Conservation (phyloP, 2,329 filamentous ascomycete genomes). For the Fusarium agapanthi region DNA sequence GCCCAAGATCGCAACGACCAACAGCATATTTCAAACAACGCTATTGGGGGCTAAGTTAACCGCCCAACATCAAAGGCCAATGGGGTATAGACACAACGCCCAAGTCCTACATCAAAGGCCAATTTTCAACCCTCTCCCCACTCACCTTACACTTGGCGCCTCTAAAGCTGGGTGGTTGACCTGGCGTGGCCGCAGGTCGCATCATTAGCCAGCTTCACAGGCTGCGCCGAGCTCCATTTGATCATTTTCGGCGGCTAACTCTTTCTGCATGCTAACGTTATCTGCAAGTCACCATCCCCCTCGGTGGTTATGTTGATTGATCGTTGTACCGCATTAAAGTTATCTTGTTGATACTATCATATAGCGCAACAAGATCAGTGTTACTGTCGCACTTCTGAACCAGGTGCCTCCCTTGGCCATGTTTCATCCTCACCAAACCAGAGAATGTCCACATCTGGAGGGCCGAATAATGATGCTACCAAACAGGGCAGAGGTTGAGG, state of each 20-base stretch:
- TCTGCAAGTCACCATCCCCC: rapidly evolving
- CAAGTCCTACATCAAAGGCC: neutral
- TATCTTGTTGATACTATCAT: neutral
- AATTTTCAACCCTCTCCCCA: neutral
- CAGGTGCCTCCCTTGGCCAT: neutral
- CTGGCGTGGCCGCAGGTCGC: neutral
- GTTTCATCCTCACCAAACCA: neutral
- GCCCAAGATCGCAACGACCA: neutral
- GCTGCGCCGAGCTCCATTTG: neutral
- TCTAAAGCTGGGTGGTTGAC: neutral
- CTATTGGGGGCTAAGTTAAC: neutral
- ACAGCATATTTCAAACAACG: neutral
- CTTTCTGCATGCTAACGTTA: neutral
- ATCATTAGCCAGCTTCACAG: neutral
- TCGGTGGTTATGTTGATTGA: neutral
- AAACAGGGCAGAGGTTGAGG: neutral
- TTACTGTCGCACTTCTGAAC: neutral
- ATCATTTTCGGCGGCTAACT: neutral
- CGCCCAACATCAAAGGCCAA: neutral
- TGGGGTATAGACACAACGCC: neutral
- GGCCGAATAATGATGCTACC: neutral
- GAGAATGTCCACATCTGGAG: neutral
- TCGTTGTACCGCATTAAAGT: neutral
- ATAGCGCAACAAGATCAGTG: neutral
- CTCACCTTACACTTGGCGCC: neutral